Evolutionary conservation across 2,329 filamentous ascomycete species (phyloP).

Genomic region (Talaromyces sp.): DNA sequence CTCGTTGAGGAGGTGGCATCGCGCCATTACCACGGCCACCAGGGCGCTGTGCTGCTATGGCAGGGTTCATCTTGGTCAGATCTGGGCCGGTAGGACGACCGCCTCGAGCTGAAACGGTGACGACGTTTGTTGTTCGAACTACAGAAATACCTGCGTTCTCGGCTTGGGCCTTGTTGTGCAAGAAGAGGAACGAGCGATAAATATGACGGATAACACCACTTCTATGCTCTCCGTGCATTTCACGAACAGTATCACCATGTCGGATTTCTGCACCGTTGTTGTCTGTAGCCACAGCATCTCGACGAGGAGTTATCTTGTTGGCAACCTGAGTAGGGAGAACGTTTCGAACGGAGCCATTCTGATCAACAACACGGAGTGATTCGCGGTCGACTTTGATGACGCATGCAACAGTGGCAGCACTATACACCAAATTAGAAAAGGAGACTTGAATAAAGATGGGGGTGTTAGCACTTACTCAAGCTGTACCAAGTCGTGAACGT

Average conservation of each 20-base stretch:
- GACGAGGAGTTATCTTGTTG: constrained; percentile 81
- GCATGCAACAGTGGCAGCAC: constrained; percentile 84
- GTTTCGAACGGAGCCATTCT: constrained; percentile 79
- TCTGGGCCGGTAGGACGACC: constrained; percentile 77
- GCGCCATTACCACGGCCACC: constrained; percentile 47
- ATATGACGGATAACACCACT: constrained; percentile 92
- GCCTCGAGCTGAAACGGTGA: constrained; percentile 91
- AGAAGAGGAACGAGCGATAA: constrained; percentile 87
- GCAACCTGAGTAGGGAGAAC: constrained; percentile 89
- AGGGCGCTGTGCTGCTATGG: constrained; percentile 69
- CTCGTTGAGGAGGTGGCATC: constrained; percentile 72
- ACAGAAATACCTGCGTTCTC: constrained; percentile 93
- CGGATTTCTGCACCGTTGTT: constrained; percentile 91
- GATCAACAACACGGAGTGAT: constrained; percentile 84
- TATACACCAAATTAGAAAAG: constrained; percentile 34
- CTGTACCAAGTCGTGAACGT: constrained; percentile 91
- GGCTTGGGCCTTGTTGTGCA: constrained; percentile 78
- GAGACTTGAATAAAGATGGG: neutral
- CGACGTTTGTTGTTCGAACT: constrained; percentile 79
- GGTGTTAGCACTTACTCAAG: constrained; percentile 67
- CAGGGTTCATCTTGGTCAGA: constrained; percentile 88
- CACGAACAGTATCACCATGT: constrained; percentile 87
- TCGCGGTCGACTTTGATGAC: constrained; percentile 95
- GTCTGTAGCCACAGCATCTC: constrained; percentile 86
- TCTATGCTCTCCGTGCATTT: constrained; percentile 81